Conservation (phyloP, 768 basidiomycete species). For the Suillus hirtellus region DNA sequence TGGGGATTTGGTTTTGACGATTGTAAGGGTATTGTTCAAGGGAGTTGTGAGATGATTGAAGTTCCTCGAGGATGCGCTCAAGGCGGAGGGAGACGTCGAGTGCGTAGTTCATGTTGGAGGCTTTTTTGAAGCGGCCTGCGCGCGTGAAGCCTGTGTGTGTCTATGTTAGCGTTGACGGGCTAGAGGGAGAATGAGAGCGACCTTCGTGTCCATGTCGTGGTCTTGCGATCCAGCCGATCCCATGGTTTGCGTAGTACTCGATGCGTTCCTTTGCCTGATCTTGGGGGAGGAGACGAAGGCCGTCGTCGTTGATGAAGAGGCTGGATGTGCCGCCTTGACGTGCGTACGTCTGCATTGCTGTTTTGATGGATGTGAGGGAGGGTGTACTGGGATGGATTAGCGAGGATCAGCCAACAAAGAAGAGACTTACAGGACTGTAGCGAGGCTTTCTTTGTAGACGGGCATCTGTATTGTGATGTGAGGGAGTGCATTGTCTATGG, state of each 20-base stretch:
- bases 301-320: slow-evolving; percentile 65
- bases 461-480: slow-evolving; percentile 59
- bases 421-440: slow-evolving; percentile 47
- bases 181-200: slow-evolving; percentile 25
- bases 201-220: slow-evolving; percentile 57
- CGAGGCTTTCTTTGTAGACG: slow-evolving; percentile 57
- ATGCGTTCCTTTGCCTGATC: slow-evolving; percentile 48
- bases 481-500: slow-evolving; percentile 45
- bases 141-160: slow-evolving; percentile 41
- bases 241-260: slow-evolving; percentile 55
- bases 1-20: slow-evolving; percentile 11
- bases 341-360: slow-evolving; percentile 63
- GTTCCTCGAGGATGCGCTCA: slow-evolving; percentile 30
- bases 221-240: slow-evolving; percentile 61
- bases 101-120: slow-evolving; percentile 89
- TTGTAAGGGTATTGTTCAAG: neutral
- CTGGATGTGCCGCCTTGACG: slow-evolving; percentile 62
- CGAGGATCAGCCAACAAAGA: neutral
- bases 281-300: slow-evolving; percentile 50
- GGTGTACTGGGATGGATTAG: slow-evolving; percentile 33
- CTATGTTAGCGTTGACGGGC: slow-evolving; percentile 45
- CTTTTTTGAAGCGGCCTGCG: slow-evolving; percentile 90
- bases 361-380: slow-evolving; percentile 55
- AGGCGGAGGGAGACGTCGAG: slow-evolving; percentile 43
- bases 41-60: slow-evolving; percentile 24